Evolutionary conservation across 257 asterid species (phyloP).

Genomic region (Solanum habrochaites): DNA sequence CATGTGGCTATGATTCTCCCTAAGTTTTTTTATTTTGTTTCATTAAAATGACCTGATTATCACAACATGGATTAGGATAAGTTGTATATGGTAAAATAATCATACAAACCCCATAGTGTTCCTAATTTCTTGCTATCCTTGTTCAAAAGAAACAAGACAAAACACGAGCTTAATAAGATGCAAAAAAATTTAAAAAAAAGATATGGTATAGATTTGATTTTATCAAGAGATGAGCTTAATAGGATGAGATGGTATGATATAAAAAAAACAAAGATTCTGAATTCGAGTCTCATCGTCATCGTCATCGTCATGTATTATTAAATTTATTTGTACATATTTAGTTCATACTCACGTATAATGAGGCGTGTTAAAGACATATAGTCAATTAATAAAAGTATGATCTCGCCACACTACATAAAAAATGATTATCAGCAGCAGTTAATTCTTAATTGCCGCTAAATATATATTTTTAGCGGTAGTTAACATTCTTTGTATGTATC

Average conservation of each 20-base stretch:
- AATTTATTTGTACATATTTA: not conserved
- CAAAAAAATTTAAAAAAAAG: not conserved
- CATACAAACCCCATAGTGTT: not conserved
- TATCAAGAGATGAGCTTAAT: not conserved
- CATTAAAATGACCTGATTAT: not conserved
- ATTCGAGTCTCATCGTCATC: not conserved
- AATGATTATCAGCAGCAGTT: too few relatives aligned
- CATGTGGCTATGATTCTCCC: slow-evolving; percentile 7
- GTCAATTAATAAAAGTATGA: not conserved
- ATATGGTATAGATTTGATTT: not conserved
- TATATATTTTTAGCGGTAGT: too few relatives aligned
- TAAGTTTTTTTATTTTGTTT: not conserved
- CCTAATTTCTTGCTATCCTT: not conserved
- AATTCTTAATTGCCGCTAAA: too few relatives aligned
- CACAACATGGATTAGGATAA: not conserved
- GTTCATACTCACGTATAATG: not conserved
- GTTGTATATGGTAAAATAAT: not conserved
- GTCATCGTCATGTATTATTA: not conserved
- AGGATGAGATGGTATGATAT: not conserved
- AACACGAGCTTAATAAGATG: not conserved
- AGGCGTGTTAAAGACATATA: not conserved
- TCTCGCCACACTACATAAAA: not conserved
- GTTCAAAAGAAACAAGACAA: not conserved
- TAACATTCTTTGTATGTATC: too few relatives aligned
- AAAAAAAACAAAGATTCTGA: fast-evolving